Conservation (phyloP, 371 early-diverging fungal species). For the Cladochytrium tenue region DNA sequence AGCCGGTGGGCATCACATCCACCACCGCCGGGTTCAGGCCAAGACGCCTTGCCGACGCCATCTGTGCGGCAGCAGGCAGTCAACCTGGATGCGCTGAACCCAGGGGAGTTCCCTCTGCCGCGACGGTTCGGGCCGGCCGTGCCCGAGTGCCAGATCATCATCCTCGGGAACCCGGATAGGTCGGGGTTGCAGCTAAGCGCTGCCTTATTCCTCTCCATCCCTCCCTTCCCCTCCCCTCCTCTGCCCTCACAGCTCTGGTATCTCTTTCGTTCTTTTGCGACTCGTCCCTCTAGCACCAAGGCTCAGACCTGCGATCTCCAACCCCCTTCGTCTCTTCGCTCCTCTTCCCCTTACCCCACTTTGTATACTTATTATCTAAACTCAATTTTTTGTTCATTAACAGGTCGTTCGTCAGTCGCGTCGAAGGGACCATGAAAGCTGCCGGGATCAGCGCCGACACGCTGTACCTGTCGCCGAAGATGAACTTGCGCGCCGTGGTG, state of each 20-base stretch:
- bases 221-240: too few relatives aligned
- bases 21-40: too few relatives aligned
- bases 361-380: not conserved
- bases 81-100: slow-evolving; percentile 17
- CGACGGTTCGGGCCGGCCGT: slow-evolving; percentile 33
- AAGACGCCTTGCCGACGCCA: not conserved
- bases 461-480: slow-evolving; percentile 27
- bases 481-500: slow-evolving; percentile 29
- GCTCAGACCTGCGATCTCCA: not conserved
- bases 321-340: not conserved
- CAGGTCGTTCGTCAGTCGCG: slow-evolving; percentile 21
- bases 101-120: slow-evolving; percentile 34
- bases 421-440: slow-evolving; percentile 29
- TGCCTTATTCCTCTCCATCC: too few relatives aligned
- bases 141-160: slow-evolving; percentile 44
- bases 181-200: not conserved
- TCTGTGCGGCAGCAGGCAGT: slow-evolving; percentile 12
- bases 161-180: slow-evolving; percentile 39
- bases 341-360: too few relatives aligned
- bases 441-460: slow-evolving; percentile 33
- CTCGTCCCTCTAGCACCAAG: not conserved
- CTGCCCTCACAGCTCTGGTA: too few relatives aligned
- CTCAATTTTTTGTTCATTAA: not conserved
- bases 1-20: slow-evolving; percentile 14
- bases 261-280: slow-evolving; percentile 4